Percentiles rank a stretch among this genome's conserved stretches.
Evolutionary conservation across 176 grass and related monocot species (phyloP).

Genomic region (Cenchrus fungigraminus): DNA sequence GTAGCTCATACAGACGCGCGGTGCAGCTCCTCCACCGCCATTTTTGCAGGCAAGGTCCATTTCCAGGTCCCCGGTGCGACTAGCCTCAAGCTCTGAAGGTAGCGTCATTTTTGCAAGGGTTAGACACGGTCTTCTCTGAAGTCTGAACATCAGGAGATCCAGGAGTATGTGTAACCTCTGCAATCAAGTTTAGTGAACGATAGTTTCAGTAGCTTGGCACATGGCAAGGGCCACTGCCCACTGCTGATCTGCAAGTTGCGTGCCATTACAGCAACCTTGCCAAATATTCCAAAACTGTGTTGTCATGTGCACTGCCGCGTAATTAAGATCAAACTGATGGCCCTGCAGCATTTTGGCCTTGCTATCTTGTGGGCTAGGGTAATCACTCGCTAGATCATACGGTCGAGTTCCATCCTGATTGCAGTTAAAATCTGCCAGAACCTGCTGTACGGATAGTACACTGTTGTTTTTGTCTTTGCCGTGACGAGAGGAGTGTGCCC

Average conservation of each 20-base stretch:
- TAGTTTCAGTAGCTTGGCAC: background rate
- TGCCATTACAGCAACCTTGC: background rate
- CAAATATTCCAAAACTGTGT: background rate
- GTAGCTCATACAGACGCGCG: no score
- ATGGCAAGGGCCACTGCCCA: background rate
- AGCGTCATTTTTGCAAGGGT: background rate
- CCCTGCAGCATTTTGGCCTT: background rate
- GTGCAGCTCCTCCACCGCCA: no score
- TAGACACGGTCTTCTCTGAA: background rate
- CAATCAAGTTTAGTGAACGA: background rate
- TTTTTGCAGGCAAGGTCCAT: no score
- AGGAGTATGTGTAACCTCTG: background rate
- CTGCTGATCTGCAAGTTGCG: background rate
- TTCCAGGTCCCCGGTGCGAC: no score
- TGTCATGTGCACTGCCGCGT: slow-evolving; percentile 10
- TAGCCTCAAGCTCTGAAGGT: background rate
- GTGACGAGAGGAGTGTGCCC: no score
- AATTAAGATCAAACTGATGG: slow-evolving; percentile 3
- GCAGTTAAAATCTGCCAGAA: background rate
- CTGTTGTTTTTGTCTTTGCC: background rate
- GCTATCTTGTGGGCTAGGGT: slow-evolving; percentile 14
- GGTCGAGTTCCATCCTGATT: slow-evolving; percentile 15
- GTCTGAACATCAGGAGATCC: no score
- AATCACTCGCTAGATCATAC: slow-evolving; percentile 32
- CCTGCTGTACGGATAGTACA: background rate